Conservation (phyloP, 352 stramenopile genomes). For the Globisporangium mamillatum region DNA sequence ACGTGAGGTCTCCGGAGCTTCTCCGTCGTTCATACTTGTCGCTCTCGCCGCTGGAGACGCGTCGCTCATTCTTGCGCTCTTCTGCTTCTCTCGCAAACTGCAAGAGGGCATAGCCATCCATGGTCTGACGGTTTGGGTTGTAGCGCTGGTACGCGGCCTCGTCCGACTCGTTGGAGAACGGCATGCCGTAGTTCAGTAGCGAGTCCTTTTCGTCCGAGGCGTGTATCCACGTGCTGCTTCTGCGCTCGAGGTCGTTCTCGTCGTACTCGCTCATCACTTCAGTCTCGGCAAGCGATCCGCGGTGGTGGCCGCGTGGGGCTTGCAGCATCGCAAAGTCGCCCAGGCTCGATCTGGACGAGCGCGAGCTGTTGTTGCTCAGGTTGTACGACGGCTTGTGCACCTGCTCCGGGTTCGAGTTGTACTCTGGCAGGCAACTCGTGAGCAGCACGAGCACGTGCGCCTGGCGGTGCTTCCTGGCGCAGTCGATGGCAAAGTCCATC, state of each 20-base stretch:
- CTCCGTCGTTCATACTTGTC: conserved; percentile 15
- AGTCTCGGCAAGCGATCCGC: conserved; percentile 34
- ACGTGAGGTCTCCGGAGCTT: conserved; percentile 17
- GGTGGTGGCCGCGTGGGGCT: conserved; percentile 16
- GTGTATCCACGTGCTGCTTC: conserved; percentile 26
- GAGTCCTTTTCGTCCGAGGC: conserved; percentile 12
- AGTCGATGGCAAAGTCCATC: conserved; percentile 53
- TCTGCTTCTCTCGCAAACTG: conserved; percentile 24
- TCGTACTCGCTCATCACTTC: conserved; percentile 28
- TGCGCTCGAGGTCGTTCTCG: conserved; percentile 17
- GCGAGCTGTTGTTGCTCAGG: conserved; percentile 5
- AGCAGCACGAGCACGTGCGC: conserved; percentile 70
- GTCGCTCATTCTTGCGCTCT: conserved; percentile 5
- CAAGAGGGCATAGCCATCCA: conserved; percentile 34
- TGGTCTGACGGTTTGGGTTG: conserved; percentile 20
- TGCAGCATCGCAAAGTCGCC: conserved; percentile 4
- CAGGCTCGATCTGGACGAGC: neutral
- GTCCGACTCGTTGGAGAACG: conserved; percentile 29
- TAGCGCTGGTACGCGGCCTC: conserved; percentile 33
- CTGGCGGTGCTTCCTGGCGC: conserved; percentile 49
- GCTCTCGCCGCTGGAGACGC: neutral
- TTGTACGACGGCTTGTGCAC: conserved; percentile 17
- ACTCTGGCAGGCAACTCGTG: conserved; percentile 64
- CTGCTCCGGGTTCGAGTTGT: conserved; percentile 26
- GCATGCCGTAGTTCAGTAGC: conserved; percentile 22